A percentile compares a stretch with the other conserved stretches of the same genome.
phyloP scores from a whole-genome alignment of 179 eudicot genomes.

The Corrigiola litoralis region DNA sequence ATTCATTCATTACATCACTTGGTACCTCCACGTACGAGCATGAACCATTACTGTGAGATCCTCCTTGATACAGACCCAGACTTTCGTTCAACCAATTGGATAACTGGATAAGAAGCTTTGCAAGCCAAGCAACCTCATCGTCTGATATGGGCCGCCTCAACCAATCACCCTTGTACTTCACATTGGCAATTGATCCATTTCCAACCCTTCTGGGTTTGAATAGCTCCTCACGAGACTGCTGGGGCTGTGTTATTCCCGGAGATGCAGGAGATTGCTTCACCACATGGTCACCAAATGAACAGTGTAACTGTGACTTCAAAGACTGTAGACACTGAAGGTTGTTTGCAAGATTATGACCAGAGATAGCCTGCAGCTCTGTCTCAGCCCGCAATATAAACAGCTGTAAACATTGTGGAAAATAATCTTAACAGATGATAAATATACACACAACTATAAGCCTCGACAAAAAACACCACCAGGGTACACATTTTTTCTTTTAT shows the following conservation, averaged over 20 bases:
- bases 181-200: constrained; percentile 32
- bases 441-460: background rate
- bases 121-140: constrained; percentile 93
- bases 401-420: constrained; percentile 31
- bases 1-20: constrained; percentile 32
- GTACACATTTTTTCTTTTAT: background rate
- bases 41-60: constrained; percentile 22
- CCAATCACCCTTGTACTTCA: constrained; percentile 88
- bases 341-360: constrained; percentile 51
- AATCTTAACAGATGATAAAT: background rate
- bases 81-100: constrained; percentile 62
- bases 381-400: constrained; percentile 84
- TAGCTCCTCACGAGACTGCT: constrained; percentile 53
- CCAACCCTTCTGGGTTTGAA: constrained; percentile 63
- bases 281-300: constrained; percentile 52
- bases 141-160: constrained; percentile 81
- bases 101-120: constrained; percentile 52
- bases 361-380: constrained; percentile 63
- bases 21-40: constrained; percentile 57
- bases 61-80: constrained; percentile 53
- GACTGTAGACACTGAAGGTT: constrained; percentile 51
- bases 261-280: constrained; percentile 28
- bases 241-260: constrained; percentile 31
- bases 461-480: background rate
- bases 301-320: constrained; percentile 44